Evolutionary conservation across 768 basidiomycete genomes (phyloP).

Genomic region (Calocybe cyanea): DNA sequence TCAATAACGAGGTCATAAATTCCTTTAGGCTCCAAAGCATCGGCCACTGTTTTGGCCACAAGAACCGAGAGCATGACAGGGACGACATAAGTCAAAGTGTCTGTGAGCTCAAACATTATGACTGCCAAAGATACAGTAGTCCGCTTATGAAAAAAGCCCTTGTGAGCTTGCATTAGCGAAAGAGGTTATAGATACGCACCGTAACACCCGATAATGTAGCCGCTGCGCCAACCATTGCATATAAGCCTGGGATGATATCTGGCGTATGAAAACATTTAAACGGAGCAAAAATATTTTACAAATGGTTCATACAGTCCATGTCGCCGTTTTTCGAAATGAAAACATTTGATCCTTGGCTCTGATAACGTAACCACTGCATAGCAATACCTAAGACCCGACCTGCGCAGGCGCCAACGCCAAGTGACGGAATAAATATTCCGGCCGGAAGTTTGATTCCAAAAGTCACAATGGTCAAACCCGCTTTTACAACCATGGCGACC

Average conservation of each 20-base stretch:
- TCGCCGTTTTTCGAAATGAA: conserved; percentile 63
- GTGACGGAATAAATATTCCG: conserved; percentile 95
- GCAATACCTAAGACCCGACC: conserved; percentile 82
- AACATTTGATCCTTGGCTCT: conserved; percentile 53
- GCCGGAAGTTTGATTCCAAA: conserved; percentile 92
- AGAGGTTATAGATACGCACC: conserved; percentile 34
- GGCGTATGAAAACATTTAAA: not conserved
- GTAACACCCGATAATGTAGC: conserved; percentile 95
- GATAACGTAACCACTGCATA: conserved; percentile 72
- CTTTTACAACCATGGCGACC: conserved; percentile 81
- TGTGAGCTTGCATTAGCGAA: conserved; percentile 11
- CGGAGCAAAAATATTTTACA: no score
- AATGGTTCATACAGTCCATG: conserved; percentile 47
- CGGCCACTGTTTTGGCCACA: conserved; percentile 87
- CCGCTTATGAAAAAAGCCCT: conserved; percentile 37
- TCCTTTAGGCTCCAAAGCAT: conserved; percentile 85
- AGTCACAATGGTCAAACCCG: conserved; percentile 76
- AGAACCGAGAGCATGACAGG: conserved; percentile 88
- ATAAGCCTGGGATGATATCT: conserved; percentile 82
- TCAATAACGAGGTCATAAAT: conserved; percentile 98
- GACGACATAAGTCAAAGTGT: conserved; percentile 87
- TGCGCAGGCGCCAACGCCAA: conserved; percentile 92
- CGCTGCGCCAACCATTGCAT: conserved; percentile 96
- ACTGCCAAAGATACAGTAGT: conserved; percentile 94
- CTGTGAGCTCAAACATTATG: conserved; percentile 93